Evolutionary conservation across 257 asterid genomes (phyloP).

Genomic region (Agastache rugosa): DNA sequence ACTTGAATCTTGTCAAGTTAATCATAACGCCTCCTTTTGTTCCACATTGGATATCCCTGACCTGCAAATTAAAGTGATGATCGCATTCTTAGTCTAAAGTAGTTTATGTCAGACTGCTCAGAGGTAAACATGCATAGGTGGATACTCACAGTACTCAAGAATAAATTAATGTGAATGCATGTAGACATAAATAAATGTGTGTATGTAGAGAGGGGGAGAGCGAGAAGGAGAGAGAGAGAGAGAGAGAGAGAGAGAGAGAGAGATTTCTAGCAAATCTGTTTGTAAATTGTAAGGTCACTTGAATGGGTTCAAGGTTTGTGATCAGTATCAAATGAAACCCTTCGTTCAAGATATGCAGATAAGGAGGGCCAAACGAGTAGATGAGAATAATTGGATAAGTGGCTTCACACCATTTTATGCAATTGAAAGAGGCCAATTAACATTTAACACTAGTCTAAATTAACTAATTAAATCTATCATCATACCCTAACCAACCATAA

Average conservation of each 20-base stretch:
- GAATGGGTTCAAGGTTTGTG: conserved; percentile 96
- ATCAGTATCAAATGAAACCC: conserved; percentile 90
- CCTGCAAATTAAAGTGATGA: conserved; percentile 56
- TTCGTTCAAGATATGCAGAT: conserved; percentile 44
- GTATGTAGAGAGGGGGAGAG: not conserved
- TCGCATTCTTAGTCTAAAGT: conserved; percentile 5
- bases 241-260: conserved; percentile 6
- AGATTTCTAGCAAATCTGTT: conserved; percentile 79
- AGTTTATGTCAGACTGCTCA: not conserved
- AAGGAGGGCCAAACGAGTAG: not conserved
- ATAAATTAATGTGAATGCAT: not conserved
- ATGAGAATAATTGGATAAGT: conserved; percentile 30
- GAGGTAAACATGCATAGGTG: not conserved
- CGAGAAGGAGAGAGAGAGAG: conserved; percentile 4
- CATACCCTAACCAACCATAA: conserved; percentile 8
- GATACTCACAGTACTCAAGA: conserved; percentile 1
- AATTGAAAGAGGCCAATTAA: too few relatives aligned
- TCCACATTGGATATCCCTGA: conserved; percentile 96
- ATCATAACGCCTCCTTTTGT: conserved; percentile 99
- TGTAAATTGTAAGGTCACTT: conserved; percentile 97
- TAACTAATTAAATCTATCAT: not conserved
- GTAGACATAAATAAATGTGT: not conserved
- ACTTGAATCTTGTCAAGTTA: conserved; percentile 94
- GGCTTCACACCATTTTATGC: too few relatives aligned
- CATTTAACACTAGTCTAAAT: not conserved